Evolutionary conservation across 352 stramenopile genomes (phyloP), one percentile per base, ranked within the genome.

Genomic region (Phytopythium chamaehyphon): DNA sequence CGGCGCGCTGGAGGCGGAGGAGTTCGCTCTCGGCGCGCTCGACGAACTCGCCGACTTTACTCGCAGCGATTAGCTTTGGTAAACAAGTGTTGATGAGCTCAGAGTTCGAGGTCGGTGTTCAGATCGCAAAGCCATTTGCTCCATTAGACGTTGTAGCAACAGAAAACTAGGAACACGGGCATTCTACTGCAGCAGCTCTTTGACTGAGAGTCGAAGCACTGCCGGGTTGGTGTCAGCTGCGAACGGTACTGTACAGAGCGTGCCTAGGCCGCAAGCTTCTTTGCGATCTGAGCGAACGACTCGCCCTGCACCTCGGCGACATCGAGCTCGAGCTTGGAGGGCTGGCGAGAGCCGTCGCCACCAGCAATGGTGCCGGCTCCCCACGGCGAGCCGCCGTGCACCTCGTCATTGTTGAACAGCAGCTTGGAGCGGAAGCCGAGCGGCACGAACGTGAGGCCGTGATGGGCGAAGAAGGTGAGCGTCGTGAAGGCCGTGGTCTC

Each of bases 371-470:
- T 93, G 55, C 91, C 90, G 1, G 86, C 73, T 35, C 88, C 89
- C 75, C 90, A 97, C 7, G 84, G 68, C 26, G 55, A 77, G 46
- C 74, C 83, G 40, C 84, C 85, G 61, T 94, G 84, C 36, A 91
- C 60, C 62, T 88, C 84, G 14, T 90, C 72, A 48, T 90, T 70
- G 69, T 85, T 90, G 61, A 83, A 89, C 46, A 90, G 59, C 18
- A 77, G 51, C 14, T 65, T 67, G 12, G 56, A 73, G 52, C 76
- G 76, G 62, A 83, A 86, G 57, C 88, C 90, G n/a, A 96, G 60
- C 31, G 90, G 89, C 50, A 98, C 84, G 56, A 86, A 98, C 16
- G 89, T 80, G 79, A 97, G 86, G 39, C 91, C 91, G 26, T 97
- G 87, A 72, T 97, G 86, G 0, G 83, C 62, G 19, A 97, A 70